phyloP scores from a whole-genome alignment of 352 stramenopile genomes.

The Aphanomyces astaci region DNA sequence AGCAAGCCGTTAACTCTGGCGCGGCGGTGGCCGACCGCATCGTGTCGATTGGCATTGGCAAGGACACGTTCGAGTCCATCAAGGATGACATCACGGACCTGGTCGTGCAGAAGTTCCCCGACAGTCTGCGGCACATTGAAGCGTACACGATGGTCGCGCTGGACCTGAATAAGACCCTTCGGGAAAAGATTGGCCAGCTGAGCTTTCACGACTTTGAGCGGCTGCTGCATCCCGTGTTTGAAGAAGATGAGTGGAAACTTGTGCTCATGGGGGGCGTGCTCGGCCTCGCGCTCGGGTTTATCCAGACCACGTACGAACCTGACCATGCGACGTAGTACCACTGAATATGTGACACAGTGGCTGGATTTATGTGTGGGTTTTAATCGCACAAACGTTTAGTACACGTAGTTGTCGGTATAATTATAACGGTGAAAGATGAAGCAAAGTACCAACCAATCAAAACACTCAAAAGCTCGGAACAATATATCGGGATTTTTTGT shows the following conservation, averaged over 20 bases:
- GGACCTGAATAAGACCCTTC: slow-evolving; percentile 86
- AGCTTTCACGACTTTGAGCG: slow-evolving; percentile 90
- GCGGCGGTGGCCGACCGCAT: slow-evolving; percentile 70
- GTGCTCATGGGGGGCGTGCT: slow-evolving; percentile 94
- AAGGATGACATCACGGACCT: slow-evolving; percentile 85
- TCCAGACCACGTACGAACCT: slow-evolving; percentile 71
- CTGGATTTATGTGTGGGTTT: too few relatives aligned
- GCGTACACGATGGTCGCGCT: slow-evolving; percentile 89
- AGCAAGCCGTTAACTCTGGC: slow-evolving; percentile 74
- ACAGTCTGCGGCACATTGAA: slow-evolving; percentile 86
- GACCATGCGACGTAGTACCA: too few relatives aligned
- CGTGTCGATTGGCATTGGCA: slow-evolving; percentile 76
- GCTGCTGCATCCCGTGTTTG: slow-evolving; percentile 96
- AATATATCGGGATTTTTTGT: too few relatives aligned
- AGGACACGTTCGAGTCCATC: slow-evolving; percentile 77
- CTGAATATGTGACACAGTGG: not conserved
- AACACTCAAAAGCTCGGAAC: too few relatives aligned
- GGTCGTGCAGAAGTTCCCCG: slow-evolving; percentile 81
- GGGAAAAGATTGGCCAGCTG: slow-evolving; percentile 87
- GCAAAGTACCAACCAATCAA: too few relatives aligned
- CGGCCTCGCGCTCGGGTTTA: slow-evolving; percentile 83
- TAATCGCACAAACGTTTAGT: too few relatives aligned
- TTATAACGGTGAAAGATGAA: too few relatives aligned
- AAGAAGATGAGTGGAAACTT: slow-evolving; percentile 98
- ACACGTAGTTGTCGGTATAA: too few relatives aligned